These are phyloP conservation scores for Sporothrix protearum DNA, from an alignment of 2,329 filamentous ascomycete genomes.

Conservation along the genomic window DNA sequence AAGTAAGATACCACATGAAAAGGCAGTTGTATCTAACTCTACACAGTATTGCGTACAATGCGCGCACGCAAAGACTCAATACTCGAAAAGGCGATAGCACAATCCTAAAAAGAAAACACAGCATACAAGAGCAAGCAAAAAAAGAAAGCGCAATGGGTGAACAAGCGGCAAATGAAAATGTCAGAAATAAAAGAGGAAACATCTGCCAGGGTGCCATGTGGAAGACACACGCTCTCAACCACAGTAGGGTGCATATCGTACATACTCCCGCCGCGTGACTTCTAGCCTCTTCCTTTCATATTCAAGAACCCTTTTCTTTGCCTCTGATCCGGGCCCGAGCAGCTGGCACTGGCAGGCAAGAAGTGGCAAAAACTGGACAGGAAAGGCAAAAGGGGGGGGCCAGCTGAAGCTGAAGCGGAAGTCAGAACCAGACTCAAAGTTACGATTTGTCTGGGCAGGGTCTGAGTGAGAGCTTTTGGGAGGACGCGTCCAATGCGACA, in stretches of 20 bases:
- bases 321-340: constrained; percentile 1
- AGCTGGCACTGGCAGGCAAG: constrained; percentile 2
- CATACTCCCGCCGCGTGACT: neutral
- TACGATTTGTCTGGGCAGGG: constrained; percentile 9
- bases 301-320: neutral
- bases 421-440: constrained; percentile 12
- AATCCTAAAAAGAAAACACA: neutral
- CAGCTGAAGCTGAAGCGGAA: neutral
- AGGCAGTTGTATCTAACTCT: no score
- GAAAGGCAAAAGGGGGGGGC: neutral
- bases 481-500: neutral
- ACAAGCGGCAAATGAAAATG: neutral
- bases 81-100: neutral
- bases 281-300: neutral
- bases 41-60: neutral
- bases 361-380: neutral
- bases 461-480: neutral
- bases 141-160: neutral
- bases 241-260: neutral
- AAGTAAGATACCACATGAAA: no score
- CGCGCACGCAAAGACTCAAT: neutral
- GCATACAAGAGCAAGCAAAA: neutral
- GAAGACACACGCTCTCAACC: neutral
- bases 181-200: neutral
- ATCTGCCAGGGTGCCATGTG: constrained; percentile 12